Conservation (phyloP, 2,329 filamentous ascomycete species). For the Ophiostoma ips region DNA sequence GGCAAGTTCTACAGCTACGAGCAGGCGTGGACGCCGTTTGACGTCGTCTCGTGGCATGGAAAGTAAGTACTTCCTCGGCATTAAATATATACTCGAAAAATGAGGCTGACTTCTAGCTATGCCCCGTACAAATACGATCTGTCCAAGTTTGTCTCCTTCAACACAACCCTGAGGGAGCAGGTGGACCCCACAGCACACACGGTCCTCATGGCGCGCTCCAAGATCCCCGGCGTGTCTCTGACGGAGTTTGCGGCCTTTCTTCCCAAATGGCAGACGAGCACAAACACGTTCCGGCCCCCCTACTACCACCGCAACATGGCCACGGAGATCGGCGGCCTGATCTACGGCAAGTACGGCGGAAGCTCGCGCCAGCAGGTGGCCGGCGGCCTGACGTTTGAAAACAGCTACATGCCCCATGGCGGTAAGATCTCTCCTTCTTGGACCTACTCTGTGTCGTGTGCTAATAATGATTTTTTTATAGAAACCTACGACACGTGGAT, state of each 20-base stretch:
- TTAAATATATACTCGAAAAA: neutral
- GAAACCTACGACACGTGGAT: slow-evolving; percentile 21
- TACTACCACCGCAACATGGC: slow-evolving; percentile 51
- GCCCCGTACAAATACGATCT: slow-evolving; percentile 45
- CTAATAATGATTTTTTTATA: neutral
- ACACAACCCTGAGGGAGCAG: slow-evolving; percentile 36
- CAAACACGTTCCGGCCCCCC: slow-evolving; percentile 48
- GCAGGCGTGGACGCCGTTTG: slow-evolving; percentile 54
- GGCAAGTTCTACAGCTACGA: slow-evolving; percentile 45
- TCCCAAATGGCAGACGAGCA: slow-evolving; percentile 48
- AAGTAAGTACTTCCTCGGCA: neutral
- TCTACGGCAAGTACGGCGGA: slow-evolving; percentile 24
- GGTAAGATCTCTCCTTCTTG: slow-evolving; percentile 1
- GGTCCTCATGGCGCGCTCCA: slow-evolving; percentile 44
- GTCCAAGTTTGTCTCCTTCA: slow-evolving; percentile 38
- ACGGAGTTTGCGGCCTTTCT: slow-evolving; percentile 56
- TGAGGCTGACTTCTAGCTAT: slow-evolving; percentile 33
- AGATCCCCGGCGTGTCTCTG: slow-evolving; percentile 17
- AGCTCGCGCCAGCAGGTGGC: slow-evolving; percentile 16
- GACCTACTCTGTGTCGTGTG: too few species aligned
- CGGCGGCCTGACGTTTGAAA: slow-evolving; percentile 21
- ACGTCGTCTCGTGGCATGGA: slow-evolving; percentile 29
- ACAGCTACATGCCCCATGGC: slow-evolving; percentile 24
- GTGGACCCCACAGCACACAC: slow-evolving; percentile 53
- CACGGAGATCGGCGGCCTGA: slow-evolving; percentile 41